These are phyloP conservation scores for Stereum hirsutum DNA, from an alignment of 1,284 basidiomycete species.

Conservation along the genomic window DNA sequence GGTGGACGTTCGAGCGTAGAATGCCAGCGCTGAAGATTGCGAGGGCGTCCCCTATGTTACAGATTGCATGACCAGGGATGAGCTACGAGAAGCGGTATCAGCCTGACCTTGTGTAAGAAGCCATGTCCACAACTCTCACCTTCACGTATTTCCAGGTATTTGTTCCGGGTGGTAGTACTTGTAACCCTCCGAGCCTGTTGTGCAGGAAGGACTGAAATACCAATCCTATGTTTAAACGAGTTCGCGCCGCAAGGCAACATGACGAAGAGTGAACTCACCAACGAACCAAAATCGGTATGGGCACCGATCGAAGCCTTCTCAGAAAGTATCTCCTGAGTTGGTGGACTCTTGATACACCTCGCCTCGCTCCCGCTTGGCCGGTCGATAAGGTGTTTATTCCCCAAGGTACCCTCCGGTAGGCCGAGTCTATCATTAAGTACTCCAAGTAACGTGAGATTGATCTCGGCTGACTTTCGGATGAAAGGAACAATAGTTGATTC, in stretches of 20 bases:
- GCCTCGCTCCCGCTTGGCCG: constrained; percentile 28
- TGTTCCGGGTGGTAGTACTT: not conserved
- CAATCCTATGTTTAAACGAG: too few species aligned
- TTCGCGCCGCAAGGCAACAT: too few species aligned
- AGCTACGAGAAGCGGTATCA: not conserved
- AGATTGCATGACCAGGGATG: not conserved
- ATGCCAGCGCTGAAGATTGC: too few species aligned
- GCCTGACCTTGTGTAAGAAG: not conserved
- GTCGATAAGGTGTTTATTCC: constrained; percentile 18
- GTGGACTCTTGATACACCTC: constrained; percentile 25
- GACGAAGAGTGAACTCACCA: constrained; percentile 14
- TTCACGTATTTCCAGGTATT: not conserved
- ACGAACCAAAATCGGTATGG: constrained; percentile 29
- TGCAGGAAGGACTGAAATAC: constrained; percentile 52
- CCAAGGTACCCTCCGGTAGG: constrained; percentile 22
- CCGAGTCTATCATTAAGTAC: constrained; percentile 23
- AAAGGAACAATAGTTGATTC: constrained; percentile 22
- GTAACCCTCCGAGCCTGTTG: constrained; percentile 64
- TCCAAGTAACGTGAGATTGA: constrained; percentile 23
- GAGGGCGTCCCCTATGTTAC: too few species aligned
- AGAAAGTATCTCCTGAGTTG: constrained; percentile 12
- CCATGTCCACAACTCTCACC: not conserved
- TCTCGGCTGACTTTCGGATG: constrained; percentile 21
- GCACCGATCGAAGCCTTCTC: constrained; percentile 22
- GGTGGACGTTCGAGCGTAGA: not conserved